A percentile compares a stretch with the other conserved stretches of the same genome.
Conservation (phyloP, 2,329 filamentous ascomycete species). For the Orbilia ellipsospora region DNA sequence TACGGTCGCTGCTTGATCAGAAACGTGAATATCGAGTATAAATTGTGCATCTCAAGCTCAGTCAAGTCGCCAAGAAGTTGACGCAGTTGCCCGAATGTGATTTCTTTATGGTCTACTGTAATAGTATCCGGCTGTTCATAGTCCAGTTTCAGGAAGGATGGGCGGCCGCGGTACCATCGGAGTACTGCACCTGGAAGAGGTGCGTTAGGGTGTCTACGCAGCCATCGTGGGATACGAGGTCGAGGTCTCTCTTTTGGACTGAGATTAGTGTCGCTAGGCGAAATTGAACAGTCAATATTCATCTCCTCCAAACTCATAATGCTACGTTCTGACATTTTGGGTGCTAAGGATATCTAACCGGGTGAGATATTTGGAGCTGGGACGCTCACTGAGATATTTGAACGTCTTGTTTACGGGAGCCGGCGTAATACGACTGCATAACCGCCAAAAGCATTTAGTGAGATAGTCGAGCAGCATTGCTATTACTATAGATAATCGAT, state of each 20-base stretch:
- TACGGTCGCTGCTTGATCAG: constrained; percentile 8
- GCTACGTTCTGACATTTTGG: too few species aligned
- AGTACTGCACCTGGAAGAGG: not conserved
- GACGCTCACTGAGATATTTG: too few species aligned
- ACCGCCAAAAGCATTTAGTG: too few species aligned
- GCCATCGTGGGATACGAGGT: constrained; percentile 5
- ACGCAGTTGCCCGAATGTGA: not conserved
- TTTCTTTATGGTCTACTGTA: not conserved
- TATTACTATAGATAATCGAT: too few species aligned
- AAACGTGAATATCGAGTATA: constrained; percentile 1
- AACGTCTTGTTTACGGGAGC: too few species aligned
- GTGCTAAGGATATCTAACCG: too few species aligned
- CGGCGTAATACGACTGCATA: too few species aligned
- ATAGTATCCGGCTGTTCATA: constrained; percentile 8
- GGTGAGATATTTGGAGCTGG: too few species aligned
- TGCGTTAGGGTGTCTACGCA: constrained; percentile 10
- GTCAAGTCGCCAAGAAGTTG: constrained; percentile 1
- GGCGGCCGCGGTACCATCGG: constrained; percentile 14
- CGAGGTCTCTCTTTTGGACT: not conserved
- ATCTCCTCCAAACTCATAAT: not conserved
- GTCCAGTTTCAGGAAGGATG: constrained; percentile 4
- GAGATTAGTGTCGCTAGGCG: not conserved
- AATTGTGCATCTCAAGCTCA: not conserved
- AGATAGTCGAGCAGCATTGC: too few species aligned
- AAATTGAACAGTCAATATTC: not conserved